Evolutionary conservation across 1,284 basidiomycete genomes (phyloP), one percentile per base, ranked within the genome.

Genomic region (Cystobasidium pallidum): DNA sequence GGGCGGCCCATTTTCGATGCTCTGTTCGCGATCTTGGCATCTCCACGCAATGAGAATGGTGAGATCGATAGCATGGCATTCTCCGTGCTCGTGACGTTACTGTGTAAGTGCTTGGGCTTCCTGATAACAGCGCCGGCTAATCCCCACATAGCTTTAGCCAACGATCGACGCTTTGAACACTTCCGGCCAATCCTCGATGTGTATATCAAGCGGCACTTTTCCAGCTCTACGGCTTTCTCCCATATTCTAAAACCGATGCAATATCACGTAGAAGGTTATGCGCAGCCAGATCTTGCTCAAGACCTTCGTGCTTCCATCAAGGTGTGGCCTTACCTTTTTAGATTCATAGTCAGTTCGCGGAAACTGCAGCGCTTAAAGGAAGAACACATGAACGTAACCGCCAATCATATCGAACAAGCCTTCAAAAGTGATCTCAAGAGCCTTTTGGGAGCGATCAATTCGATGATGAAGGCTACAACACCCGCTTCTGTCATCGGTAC

Each of bases 251-350:
- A 86, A 73, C 91, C 92, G 4, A 91, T 97, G 90, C 90, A 91
- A 78, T 85, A 87, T 21, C 86, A 97, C 6, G 85, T 97, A 64
- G 84, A 84, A 28, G 87, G 90, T 73, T 92, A 92, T 0, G 86
- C 88, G 0, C 85, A 87, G 7, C 84, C 85, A 11, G 91, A 94
- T 36, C 88, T 86, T 2, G 91, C 90, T 0, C 88, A 89, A 26
- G 85, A 87, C 19, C 85, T 97, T 66, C 88, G 94, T 45, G 88
- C 92, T 0, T 90, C 93, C 15, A 85, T 99, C 76, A 97, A 97
- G 81, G 94, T 98, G 24, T 96, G 94, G 92, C 90, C 94, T 77
- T 93, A 95, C 79, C 87, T 98, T 76, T 92, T 97, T 86, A 91
- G 91, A 79, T 92, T 98, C 81, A 91, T 97, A 76, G 88, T 91